Evolutionary conservation across 495 filamentous ascomycete species (phyloP).

Genomic region (Parathielavia hyrcaniae): DNA sequence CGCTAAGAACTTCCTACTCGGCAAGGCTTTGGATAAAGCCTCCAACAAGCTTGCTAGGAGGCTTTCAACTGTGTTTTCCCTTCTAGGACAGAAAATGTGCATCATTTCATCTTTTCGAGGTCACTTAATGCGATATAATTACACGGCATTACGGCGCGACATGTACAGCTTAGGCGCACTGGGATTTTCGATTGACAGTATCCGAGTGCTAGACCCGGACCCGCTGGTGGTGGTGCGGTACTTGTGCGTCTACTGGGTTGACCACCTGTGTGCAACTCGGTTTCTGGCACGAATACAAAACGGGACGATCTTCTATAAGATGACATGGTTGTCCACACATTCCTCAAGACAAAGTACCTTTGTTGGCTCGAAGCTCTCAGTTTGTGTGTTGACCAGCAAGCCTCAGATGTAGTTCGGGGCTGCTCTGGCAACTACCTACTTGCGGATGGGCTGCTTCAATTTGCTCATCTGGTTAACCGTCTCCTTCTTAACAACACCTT

Average conservation of each 20-base stretch:
- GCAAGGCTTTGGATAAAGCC: conserved; percentile 1
- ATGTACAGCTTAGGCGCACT: neutral
- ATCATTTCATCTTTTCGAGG: conserved; percentile 7
- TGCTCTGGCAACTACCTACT: no score
- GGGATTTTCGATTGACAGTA: neutral
- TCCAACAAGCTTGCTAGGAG: neutral
- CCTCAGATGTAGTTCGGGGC: no score
- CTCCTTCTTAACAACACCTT: no score
- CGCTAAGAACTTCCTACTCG: conserved; percentile 31
- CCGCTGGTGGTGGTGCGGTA: conserved; percentile 9
- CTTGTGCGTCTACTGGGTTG: conserved; percentile 7
- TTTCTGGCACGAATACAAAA: no score
- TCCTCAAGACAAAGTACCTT: conserved; percentile 20
- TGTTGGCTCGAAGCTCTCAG: conserved; percentile 26
- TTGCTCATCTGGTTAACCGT: no score
- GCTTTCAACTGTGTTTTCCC: conserved; percentile 2
- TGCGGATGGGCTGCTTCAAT: no score
- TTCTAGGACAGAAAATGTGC: neutral
- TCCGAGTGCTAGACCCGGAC: neutral
- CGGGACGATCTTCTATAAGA: no score
- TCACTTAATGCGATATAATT: neutral
- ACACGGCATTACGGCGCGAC: neutral
- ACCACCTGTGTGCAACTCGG: neutral
- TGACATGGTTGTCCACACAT: neutral
- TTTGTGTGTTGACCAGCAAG: no score